Evolutionary conservation across 1,139 yeast species (phyloP).

Genomic region (Pichia sp.): DNA sequence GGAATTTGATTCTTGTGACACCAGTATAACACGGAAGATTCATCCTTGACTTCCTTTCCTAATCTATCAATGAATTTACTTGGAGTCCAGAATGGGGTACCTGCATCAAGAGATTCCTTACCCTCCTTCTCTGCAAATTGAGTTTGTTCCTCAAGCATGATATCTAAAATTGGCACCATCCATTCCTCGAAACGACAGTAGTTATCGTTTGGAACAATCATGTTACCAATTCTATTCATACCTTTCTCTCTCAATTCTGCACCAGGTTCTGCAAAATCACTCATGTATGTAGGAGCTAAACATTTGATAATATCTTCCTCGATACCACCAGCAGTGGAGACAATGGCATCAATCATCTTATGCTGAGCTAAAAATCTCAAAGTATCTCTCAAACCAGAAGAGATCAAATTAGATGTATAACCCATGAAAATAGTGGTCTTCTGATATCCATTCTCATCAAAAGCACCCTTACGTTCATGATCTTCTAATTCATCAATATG

Average conservation of each 20-base stretch:
- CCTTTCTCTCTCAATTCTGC: slow-evolving; percentile 84
- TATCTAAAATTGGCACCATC: slow-evolving; percentile 91
- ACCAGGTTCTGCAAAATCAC: slow-evolving; percentile 82
- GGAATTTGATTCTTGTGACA: slow-evolving; percentile 96
- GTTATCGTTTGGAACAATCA: slow-evolving; percentile 95
- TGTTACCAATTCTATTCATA: slow-evolving; percentile 93
- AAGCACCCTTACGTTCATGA: slow-evolving; percentile 64
- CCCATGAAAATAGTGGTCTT: slow-evolving; percentile 91
- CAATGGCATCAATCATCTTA: slow-evolving; percentile 91
- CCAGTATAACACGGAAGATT: slow-evolving; percentile 93
- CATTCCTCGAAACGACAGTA: slow-evolving; percentile 97
- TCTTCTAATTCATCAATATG: slow-evolving; percentile 58
- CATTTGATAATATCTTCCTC: slow-evolving; percentile 97
- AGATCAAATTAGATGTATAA: slow-evolving; percentile 92
- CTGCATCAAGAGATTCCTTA: slow-evolving; percentile 48
- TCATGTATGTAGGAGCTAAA: slow-evolving; percentile 91
- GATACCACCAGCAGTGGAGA: slow-evolving; percentile 94
- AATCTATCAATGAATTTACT: slow-evolving; percentile 84
- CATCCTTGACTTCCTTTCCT: slow-evolving; percentile 93
- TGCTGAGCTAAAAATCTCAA: slow-evolving; percentile 83
- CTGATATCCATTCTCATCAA: slow-evolving; percentile 76
- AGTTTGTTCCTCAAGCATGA: slow-evolving; percentile 84
- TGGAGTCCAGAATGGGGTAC: slow-evolving; percentile 80
- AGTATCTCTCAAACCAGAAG: slow-evolving; percentile 91
- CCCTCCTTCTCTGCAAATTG: slow-evolving; percentile 47